These are phyloP conservation scores for Coniella lustricola DNA, from an alignment of 2,329 filamentous ascomycete genomes.

Conservation along the genomic window DNA sequence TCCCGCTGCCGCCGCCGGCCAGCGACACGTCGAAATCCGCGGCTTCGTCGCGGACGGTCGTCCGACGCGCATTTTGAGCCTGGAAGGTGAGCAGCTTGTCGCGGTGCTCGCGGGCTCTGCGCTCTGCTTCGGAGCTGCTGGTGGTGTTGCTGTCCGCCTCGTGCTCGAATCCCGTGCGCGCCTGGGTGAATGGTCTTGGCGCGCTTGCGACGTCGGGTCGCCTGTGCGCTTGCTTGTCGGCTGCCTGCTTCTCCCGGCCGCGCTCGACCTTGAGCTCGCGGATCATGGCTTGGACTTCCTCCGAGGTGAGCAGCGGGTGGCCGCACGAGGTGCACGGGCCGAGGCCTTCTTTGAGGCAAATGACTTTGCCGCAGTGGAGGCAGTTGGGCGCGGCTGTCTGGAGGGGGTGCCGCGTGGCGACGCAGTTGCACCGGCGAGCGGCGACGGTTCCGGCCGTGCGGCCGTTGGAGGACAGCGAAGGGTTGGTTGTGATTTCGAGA, in stretches of 20 bases:
- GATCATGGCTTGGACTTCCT: constrained; percentile 81
- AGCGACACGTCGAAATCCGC: constrained; percentile 50
- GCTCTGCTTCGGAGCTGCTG: constrained; percentile 44
- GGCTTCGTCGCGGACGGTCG: constrained; percentile 80
- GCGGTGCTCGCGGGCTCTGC: constrained; percentile 67
- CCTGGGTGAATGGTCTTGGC: constrained; percentile 52
- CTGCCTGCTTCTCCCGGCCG: constrained; percentile 77
- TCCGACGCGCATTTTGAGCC: constrained; percentile 75
- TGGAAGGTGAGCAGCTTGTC: constrained; percentile 79
- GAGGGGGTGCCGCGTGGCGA: constrained; percentile 79
- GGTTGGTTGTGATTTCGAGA: constrained; percentile 89
- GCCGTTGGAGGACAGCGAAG: constrained; percentile 41
- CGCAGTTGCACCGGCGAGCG: constrained; percentile 74
- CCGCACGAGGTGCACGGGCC: constrained; percentile 92
- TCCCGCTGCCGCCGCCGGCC: constrained; percentile 40
- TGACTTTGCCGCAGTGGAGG: constrained; percentile 84
- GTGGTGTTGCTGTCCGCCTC: constrained; percentile 31
- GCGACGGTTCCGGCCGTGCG: constrained; percentile 39
- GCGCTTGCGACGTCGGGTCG: constrained; percentile 57
- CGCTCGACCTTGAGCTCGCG: constrained; percentile 76
- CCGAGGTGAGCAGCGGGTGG: constrained; percentile 59
- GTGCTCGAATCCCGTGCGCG: constrained; percentile 30
- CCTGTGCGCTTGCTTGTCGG: constrained; percentile 64
- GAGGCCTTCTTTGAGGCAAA: constrained; percentile 88
- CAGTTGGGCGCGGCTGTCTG: constrained; percentile 92